These are phyloP conservation scores for Sporisorium sorghi DNA, from an alignment of 1,284 basidiomycete genomes.

Conservation along the genomic window DNA sequence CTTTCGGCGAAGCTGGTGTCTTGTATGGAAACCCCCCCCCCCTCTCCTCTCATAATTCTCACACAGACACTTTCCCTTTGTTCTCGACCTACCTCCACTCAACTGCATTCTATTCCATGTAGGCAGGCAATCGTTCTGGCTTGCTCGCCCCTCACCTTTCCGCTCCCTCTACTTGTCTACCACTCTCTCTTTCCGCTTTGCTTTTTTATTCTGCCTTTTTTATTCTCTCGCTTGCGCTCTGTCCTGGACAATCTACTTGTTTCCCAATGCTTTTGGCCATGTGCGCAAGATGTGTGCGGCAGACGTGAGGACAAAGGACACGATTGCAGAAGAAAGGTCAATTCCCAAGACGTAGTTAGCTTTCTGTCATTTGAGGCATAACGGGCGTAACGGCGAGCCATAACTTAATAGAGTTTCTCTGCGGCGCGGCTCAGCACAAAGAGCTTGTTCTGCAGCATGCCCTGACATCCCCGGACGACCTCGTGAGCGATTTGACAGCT, in stretches of 20 bases:
- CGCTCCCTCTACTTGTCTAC: background rate
- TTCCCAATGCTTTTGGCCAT: background rate
- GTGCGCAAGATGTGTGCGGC: background rate
- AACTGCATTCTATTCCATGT: background rate
- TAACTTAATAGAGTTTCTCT: no score
- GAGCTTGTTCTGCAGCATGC: background rate
- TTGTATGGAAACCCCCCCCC: slow-evolving; percentile 4
- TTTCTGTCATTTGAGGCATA: background rate
- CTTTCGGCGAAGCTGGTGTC: slow-evolving; percentile 2
- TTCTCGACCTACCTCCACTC: background rate
- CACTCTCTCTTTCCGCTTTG: slow-evolving; percentile 6
- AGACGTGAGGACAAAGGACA: background rate
- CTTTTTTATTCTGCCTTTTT: slow-evolving; percentile 3
- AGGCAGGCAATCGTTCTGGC: no score
- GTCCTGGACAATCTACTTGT: slow-evolving; percentile 14
- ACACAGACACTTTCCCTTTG: background rate
- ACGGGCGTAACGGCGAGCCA: background rate
- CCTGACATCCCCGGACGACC: background rate
- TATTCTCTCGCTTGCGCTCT: slow-evolving; percentile 8
- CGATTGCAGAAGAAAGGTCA: no score
- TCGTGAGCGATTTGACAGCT: background rate
- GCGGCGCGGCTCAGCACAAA: no score
- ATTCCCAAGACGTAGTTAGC: background rate
- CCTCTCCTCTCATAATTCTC: no score
- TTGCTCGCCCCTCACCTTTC: background rate